Evolutionary conservation across 2,329 filamentous ascomycete genomes (phyloP).

Genomic region (Aspergillus sp.): DNA sequence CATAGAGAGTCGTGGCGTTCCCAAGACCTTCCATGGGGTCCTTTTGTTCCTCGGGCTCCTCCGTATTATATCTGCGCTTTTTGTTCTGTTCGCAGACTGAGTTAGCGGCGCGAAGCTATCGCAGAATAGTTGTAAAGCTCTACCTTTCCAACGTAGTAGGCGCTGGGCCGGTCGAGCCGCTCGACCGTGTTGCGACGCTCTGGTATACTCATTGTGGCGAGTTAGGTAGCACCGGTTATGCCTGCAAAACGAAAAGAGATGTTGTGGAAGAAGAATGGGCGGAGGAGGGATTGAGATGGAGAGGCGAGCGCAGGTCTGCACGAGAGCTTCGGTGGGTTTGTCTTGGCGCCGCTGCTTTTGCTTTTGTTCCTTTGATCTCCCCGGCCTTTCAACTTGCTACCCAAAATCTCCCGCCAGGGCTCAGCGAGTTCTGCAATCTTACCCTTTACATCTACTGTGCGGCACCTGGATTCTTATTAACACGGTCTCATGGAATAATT

Average conservation of each 20-base stretch:
- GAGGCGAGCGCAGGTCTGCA: constrained; percentile 6
- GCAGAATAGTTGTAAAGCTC: constrained; percentile 4
- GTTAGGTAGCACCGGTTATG: not conserved
- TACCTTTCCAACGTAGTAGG: constrained; percentile 85
- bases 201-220: constrained; percentile 27
- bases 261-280: constrained; percentile 3
- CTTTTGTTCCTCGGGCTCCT: constrained; percentile 58
- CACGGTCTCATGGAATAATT: constrained; percentile 7
- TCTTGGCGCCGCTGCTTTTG: constrained; percentile 20
- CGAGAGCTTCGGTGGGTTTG: constrained; percentile 21
- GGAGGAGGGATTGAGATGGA: not conserved
- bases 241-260: not conserved
- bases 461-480: not conserved
- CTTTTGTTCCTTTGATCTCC: not conserved
- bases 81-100: constrained; percentile 59
- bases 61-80: constrained; percentile 63
- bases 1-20: constrained; percentile 91
- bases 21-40: constrained; percentile 76
- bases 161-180: constrained; percentile 87
- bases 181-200: constrained; percentile 67
- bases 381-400: not conserved
- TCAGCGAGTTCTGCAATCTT: not conserved
- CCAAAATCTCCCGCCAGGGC: constrained; percentile 17
- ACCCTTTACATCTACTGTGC: not conserved
- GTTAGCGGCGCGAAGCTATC: constrained; percentile 1